These are phyloP conservation scores for Sclerotinia spermophila DNA, from an alignment of 2,329 filamentous ascomycete genomes.

Conservation along the genomic window DNA sequence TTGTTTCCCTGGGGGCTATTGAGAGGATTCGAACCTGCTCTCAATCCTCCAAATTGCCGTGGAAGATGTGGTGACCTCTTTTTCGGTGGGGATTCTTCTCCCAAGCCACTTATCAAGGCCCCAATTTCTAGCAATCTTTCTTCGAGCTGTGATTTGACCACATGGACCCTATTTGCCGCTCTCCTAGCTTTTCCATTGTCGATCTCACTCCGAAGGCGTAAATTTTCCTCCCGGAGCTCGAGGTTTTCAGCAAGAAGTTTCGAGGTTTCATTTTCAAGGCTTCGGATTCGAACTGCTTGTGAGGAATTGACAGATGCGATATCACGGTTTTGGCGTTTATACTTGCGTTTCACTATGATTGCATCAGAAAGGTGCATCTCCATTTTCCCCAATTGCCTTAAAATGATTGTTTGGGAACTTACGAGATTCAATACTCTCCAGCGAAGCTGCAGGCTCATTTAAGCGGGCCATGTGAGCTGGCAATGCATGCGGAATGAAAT, in stretches of 20 bases:
- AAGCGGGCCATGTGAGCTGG: slow-evolving; percentile 65
- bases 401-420: slow-evolving; percentile 38
- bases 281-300: slow-evolving; percentile 72
- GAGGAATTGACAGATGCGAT: slow-evolving; percentile 75
- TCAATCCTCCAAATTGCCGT: slow-evolving; percentile 22
- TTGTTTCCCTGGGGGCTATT: slow-evolving; percentile 51
- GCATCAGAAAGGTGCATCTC: slow-evolving; percentile 13
- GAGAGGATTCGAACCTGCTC: slow-evolving; percentile 39
- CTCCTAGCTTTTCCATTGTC: slow-evolving; percentile 57
- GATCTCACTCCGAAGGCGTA: slow-evolving; percentile 65
- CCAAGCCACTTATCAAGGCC: slow-evolving; percentile 62
- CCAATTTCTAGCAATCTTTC: slow-evolving; percentile 69
- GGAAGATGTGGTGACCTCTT: slow-evolving; percentile 43
- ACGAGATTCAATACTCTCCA: slow-evolving; percentile 70
- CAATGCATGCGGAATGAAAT: slow-evolving; percentile 30
- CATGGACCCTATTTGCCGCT: slow-evolving; percentile 62
- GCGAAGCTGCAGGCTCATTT: slow-evolving; percentile 67
- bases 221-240: slow-evolving; percentile 64
- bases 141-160: slow-evolving; percentile 69
- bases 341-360: slow-evolving; percentile 67
- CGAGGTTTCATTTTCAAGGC: slow-evolving; percentile 70
- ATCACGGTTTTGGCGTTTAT: slow-evolving; percentile 79
- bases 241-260: slow-evolving; percentile 77
- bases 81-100: slow-evolving; percentile 55
- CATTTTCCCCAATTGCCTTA: not conserved